Base-by-base conservation (phyloP, 306 rosid species). In the Abrus pulchellus region DNA sequence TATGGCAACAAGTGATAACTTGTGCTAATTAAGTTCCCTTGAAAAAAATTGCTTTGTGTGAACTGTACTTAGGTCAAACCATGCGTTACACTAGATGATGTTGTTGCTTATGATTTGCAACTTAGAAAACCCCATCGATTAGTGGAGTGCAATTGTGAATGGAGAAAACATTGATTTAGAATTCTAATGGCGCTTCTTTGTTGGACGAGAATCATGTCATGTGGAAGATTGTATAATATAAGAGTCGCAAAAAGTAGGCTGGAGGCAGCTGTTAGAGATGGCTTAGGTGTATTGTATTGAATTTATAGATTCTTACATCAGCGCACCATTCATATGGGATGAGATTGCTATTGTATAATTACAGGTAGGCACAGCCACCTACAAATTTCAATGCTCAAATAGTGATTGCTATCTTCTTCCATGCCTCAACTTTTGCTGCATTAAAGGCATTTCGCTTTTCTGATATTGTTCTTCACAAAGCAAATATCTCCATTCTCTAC, bases 241-340 rank as follows among this genome's bases (percentile, higher is more conserved):
- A 41, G 60, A 62, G 81, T 85, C 81, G 5, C 66, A 67, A 50
- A 77, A 81, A 27, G 76, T 65, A 59, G 68, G 72, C 48, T 44
- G 34, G 57, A 14, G 88, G 89, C 69, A 85, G 87, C 78, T 76
- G 28, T 88, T 79, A 76, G 61, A 61, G 38, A 1, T 52, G 87
- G 78, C 8, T 85, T 79, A 72, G 20, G 1, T 12, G 29, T 8
- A 62, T 70, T 70, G 72, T 48, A 77, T 50, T 41, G 79, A 73
- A 59, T 72, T 78, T 56, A 30, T 60, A 50, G 78, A 83, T 78
- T 53, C 53, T 78, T 57, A 44, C 77, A 67, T 86, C 84, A 83
- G 77, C 74, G 56, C 70, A 59, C 75, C 83, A 68, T 27, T 80
- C 57, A 56, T 12, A 27, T 7, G 48, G 74, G 88, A 86, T 87